phyloP scores from a whole-genome alignment of 1,139 yeast genomes.

The Blastobotrys proliferans region DNA sequence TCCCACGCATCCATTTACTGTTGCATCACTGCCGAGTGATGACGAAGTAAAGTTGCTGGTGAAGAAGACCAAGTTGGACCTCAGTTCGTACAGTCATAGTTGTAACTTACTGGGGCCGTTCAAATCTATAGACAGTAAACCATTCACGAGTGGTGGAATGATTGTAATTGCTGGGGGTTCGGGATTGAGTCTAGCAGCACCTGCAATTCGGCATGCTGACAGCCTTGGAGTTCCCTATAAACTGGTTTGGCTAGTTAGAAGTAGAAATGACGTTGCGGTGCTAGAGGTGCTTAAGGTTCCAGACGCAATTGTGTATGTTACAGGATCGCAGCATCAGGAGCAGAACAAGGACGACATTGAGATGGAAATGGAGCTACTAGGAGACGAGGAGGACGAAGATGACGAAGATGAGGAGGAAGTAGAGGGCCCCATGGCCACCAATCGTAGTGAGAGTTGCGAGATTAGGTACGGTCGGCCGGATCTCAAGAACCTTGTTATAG shows the following conservation, averaged over 20 bases:
- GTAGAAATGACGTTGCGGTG: conserved; percentile 1
- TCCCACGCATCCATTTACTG: conserved; percentile 79
- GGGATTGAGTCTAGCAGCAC: conserved; percentile 74
- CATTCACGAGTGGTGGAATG: conserved; percentile 46
- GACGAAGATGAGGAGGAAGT: conserved; percentile 17
- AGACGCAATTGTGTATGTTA: neutral
- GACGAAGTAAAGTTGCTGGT: conserved; percentile 42
- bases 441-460: neutral
- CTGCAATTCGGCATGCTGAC: conserved; percentile 35
- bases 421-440: neutral
- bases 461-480: conserved; percentile 32
- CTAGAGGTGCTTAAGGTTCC: conserved; percentile 15
- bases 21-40: conserved; percentile 62
- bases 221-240: conserved; percentile 20
- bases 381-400: conserved; percentile 21
- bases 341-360: conserved; percentile 8
- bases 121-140: conserved; percentile 27
- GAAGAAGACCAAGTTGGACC: conserved; percentile 6
- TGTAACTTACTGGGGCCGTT: conserved; percentile 36
- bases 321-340: conserved; percentile 12
- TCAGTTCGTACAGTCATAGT: conserved; percentile 26
- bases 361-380: neutral
- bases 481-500: no score
- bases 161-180: conserved; percentile 78
- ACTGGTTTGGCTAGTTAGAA: conserved; percentile 48